Evolutionary conservation across 768 basidiomycete species (phyloP).

Genomic region (Boletus reticuloceps): DNA sequence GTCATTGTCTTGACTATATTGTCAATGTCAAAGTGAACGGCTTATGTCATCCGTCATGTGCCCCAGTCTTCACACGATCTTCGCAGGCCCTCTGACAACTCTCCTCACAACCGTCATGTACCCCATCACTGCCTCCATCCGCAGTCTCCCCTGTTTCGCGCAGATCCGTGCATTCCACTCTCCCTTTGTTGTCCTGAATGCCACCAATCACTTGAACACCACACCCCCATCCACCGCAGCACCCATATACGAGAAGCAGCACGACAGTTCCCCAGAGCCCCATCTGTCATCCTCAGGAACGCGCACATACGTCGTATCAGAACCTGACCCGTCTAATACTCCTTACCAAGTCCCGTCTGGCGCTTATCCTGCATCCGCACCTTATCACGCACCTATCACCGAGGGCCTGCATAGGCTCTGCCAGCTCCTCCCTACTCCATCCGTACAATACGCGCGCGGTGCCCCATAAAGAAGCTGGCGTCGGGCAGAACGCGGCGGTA

Average conservation of each 20-base stretch:
- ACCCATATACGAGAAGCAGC: conserved; percentile 59
- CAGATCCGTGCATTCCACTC: conserved; percentile 58
- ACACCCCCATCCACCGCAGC: conserved; percentile 27
- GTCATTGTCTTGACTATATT: neutral
- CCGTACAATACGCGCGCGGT: conserved; percentile 38
- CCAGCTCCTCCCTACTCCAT: conserved; percentile 42
- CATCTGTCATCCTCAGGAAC: conserved; percentile 42
- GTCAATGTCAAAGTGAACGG: too few relatives aligned
- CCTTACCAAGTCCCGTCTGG: conserved; percentile 72
- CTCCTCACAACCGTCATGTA: conserved; percentile 24
- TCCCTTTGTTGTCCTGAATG: conserved; percentile 54
- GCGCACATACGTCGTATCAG: conserved; percentile 70
- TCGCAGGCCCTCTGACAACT: neutral
- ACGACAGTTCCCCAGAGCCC: conserved; percentile 51
- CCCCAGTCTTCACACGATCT: conserved; percentile 25
- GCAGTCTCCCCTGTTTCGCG: neutral
- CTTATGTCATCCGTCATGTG: conserved; percentile 29
- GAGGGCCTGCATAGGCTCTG: conserved; percentile 42
- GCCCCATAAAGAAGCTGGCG: conserved; percentile 41
- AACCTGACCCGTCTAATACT: conserved; percentile 60
- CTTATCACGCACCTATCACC: conserved; percentile 42
- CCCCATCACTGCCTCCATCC: conserved; percentile 1
- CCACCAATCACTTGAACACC: conserved; percentile 31
- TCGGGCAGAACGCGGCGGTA: conserved; percentile 48
- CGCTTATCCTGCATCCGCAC: conserved; percentile 53